Conservation (phyloP, 2,329 filamentous ascomycete genomes). For the Venturia pyrina region DNA sequence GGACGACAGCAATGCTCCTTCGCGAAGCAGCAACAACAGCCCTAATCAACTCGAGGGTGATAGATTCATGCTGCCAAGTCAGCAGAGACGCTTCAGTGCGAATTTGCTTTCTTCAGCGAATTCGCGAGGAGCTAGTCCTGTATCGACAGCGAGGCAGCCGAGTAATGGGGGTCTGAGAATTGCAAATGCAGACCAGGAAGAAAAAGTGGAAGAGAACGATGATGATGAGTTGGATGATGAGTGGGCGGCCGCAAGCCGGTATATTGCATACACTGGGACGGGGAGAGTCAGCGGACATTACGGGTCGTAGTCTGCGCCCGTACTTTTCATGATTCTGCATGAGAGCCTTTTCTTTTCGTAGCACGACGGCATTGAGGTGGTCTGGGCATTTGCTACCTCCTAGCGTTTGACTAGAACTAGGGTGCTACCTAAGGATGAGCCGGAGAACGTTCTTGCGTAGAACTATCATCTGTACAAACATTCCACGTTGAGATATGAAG, state of each 20-base stretch:
- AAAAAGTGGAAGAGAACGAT: background rate
- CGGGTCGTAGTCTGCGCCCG: background rate
- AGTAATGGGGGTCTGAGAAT: background rate
- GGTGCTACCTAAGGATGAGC: too few species aligned
- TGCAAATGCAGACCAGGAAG: background rate
- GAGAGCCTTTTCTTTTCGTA: background rate
- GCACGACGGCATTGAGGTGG: background rate
- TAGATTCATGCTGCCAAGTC: constrained; percentile 6
- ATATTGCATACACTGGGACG: constrained; percentile 6
- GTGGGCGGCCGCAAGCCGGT: constrained; percentile 4
- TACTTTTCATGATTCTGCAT: background rate
- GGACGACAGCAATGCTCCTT: background rate
- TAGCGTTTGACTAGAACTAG: background rate
- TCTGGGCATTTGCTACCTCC: background rate
- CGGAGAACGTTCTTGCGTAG: too few species aligned
- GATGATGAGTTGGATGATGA: constrained; percentile 2
- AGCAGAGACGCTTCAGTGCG: background rate
- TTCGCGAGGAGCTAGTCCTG: background rate
- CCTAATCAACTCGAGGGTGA: background rate
- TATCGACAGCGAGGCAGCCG: background rate
- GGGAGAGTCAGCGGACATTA: constrained; percentile 7
- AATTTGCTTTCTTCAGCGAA: background rate
- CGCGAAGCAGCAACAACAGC: background rate
- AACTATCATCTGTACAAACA: background rate
- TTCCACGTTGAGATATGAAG: background rate